Evolutionary conservation across 164 flowering plant species (phyloP).

Genomic region (Warburgia ugandensis): DNA sequence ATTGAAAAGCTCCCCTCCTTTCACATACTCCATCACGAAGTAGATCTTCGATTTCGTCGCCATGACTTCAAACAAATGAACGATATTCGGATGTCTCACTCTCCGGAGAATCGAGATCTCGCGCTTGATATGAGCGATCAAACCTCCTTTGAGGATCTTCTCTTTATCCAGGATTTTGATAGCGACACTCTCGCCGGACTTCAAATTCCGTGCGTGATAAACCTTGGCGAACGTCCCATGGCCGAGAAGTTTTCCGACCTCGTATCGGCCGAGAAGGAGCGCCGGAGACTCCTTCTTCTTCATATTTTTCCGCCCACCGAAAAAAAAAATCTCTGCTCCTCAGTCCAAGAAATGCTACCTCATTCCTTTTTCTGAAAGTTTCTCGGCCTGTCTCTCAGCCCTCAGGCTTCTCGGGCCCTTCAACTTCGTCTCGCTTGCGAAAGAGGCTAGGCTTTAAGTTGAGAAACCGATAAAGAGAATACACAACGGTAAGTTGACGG

Average conservation of each 20-base stretch:
- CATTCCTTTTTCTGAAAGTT: too few relatives aligned
- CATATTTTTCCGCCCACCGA: too few relatives aligned
- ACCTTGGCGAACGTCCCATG: conserved; percentile 27
- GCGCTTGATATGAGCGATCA: conserved; percentile 21
- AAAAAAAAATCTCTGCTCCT: too few relatives aligned
- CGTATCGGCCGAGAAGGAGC: conserved; percentile 20
- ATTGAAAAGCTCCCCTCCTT: conserved; percentile 30
- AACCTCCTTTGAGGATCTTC: conserved; percentile 25
- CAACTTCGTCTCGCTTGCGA: too few relatives aligned
- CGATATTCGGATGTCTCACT: conserved; percentile 35
- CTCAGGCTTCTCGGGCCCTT: too few relatives aligned
- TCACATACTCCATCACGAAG: conserved; percentile 34
- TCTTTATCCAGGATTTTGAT: conserved; percentile 24
- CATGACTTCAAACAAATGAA: conserved; percentile 34
- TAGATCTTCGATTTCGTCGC: conserved; percentile 37
- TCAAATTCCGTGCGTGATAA: conserved; percentile 16
- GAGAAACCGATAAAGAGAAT: too few relatives aligned
- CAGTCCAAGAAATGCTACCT: too few relatives aligned
- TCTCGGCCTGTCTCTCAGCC: too few relatives aligned
- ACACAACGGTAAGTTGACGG: too few relatives aligned
- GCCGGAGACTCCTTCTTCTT: conserved; percentile 9
- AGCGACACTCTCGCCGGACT: conserved; percentile 15
- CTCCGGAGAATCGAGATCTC: conserved; percentile 25
- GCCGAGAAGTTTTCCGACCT: conserved; percentile 22
- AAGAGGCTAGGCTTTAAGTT: too few relatives aligned